phyloP scores from a whole-genome alignment of 1,284 basidiomycete species.

The Naganishia liquefaciens region DNA sequence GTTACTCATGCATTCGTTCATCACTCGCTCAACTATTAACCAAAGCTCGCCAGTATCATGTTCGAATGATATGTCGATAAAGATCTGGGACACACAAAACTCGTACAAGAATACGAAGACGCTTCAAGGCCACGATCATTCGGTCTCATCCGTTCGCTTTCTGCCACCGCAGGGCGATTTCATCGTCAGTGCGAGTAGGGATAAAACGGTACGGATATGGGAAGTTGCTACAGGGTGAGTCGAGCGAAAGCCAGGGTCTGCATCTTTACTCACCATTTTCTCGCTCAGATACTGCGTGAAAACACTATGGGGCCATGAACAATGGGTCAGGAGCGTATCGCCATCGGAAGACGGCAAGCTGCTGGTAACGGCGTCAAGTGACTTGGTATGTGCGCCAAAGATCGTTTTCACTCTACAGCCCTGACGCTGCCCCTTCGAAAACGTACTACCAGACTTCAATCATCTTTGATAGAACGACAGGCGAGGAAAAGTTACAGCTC shows the following conservation, averaged over 20 bases:
- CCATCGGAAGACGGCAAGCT: conserved; percentile 75
- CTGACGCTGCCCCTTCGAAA: background rate
- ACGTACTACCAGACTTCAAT: conserved; percentile 66
- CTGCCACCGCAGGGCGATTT: conserved; percentile 73
- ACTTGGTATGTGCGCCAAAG: conserved; percentile 63
- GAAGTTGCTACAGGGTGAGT: conserved; percentile 78
- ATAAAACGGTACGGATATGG: conserved; percentile 82
- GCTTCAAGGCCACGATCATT: conserved; percentile 85
- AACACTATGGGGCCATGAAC: conserved; percentile 64
- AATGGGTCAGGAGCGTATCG: conserved; percentile 69
- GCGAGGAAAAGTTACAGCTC: conserved; percentile 77
- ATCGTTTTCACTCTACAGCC: background rate
- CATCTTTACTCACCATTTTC: background rate
- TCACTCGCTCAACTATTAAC: background rate
- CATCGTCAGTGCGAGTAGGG: conserved; percentile 81
- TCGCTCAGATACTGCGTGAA: conserved; percentile 61
- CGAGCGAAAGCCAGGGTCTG: background rate
- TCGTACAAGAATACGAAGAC: conserved; percentile 87
- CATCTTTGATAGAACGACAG: conserved; percentile 74
- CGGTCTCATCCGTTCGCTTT: conserved; percentile 79
- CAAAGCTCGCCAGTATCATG: conserved; percentile 69
- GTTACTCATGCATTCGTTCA: conserved; percentile 39
- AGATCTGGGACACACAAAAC: conserved; percentile 85
- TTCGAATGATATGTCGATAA: conserved; percentile 84
- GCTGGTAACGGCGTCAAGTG: conserved; percentile 77